Evolutionary conservation across 2,329 filamentous ascomycete species (phyloP).

Genomic region (Curvularia eragrostidis): DNA sequence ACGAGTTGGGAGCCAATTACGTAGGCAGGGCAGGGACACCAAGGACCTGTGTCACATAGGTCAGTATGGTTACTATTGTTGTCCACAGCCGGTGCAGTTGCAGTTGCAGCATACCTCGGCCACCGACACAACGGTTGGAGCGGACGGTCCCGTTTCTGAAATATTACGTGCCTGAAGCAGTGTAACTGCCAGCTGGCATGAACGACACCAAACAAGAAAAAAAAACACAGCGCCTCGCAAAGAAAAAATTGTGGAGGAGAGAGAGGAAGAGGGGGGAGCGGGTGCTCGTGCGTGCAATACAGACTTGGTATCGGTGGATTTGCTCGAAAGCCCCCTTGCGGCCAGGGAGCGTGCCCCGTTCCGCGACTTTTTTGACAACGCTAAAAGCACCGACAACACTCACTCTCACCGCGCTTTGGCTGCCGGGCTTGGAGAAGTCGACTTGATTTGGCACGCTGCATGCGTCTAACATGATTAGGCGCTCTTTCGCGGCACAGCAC

Average conservation of each 20-base stretch:
- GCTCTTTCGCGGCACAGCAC: background rate
- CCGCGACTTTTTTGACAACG: slow-evolving; percentile 29
- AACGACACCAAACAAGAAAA: slow-evolving; percentile 11
- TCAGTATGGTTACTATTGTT: slow-evolving; percentile 1
- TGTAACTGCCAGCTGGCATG: slow-evolving; percentile 20
- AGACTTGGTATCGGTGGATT: slow-evolving; percentile 9
- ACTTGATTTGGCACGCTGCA: slow-evolving; percentile 5
- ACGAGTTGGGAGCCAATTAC: background rate
- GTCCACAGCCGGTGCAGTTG: background rate
- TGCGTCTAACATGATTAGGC: slow-evolving; percentile 18
- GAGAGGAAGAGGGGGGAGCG: background rate
- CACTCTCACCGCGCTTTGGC: slow-evolving; percentile 30
- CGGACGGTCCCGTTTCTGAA: background rate
- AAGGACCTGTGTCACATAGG: background rate
- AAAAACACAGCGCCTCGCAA: background rate
- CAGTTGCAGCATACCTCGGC: slow-evolving; percentile 5
- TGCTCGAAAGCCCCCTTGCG: slow-evolving; percentile 22
- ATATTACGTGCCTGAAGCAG: slow-evolving; percentile 2
- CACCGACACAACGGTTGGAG: background rate
- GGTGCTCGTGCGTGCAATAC: slow-evolving; percentile 11
- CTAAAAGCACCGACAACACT: slow-evolving; percentile 15
- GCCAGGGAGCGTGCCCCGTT: slow-evolving; percentile 20
- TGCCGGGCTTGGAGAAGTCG: slow-evolving; percentile 8
- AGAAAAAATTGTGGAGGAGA: background rate
- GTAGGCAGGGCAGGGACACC: background rate